Percentiles rank a stretch among this genome's conserved stretches.
Conservation (phyloP, 2,329 filamentous ascomycete species). For the Aspergillus transmontanensis region DNA sequence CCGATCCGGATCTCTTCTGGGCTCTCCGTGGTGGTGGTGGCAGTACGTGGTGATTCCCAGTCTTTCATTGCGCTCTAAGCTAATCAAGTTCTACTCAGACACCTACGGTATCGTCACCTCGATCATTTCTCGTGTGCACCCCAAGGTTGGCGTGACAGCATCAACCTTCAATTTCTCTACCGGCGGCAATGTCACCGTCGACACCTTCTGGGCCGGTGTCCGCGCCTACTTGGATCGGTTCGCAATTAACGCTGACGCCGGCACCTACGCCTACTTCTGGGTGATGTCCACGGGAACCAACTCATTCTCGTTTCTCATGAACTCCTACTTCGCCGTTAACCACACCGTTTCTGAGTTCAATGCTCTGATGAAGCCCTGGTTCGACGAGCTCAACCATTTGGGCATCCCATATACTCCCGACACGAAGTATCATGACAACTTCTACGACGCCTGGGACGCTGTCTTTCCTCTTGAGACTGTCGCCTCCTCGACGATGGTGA, state of each 20-base stretch:
- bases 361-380: constrained; percentile 31
- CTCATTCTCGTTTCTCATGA: constrained; percentile 36
- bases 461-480: constrained; percentile 32
- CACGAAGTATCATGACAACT: constrained; percentile 31
- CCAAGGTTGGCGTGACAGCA: constrained; percentile 28
- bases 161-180: constrained; percentile 33
- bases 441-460: constrained; percentile 29
- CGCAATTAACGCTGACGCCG: constrained; percentile 29
- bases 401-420: constrained; percentile 28
- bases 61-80: constrained; percentile 18
- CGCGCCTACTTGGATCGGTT: constrained; percentile 31
- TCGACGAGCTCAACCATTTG: constrained; percentile 25
- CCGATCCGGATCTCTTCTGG: constrained; percentile 56
- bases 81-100: constrained; percentile 14
- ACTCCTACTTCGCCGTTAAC: constrained; percentile 30
- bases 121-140: constrained; percentile 29
- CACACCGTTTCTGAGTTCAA: constrained; percentile 31
- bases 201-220: constrained; percentile 34
- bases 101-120: constrained; percentile 37
- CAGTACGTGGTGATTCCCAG: constrained; percentile 15
- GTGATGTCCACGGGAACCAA: neutral
- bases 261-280: constrained; percentile 38
- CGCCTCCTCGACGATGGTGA: constrained; percentile 24
- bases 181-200: constrained; percentile 21
- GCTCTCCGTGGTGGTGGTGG: constrained; percentile 46